Percentiles rank a stretch among this genome's conserved stretches.
Evolutionary conservation across 129 eudicot genomes (phyloP).

Genomic region (Arctium minus): DNA sequence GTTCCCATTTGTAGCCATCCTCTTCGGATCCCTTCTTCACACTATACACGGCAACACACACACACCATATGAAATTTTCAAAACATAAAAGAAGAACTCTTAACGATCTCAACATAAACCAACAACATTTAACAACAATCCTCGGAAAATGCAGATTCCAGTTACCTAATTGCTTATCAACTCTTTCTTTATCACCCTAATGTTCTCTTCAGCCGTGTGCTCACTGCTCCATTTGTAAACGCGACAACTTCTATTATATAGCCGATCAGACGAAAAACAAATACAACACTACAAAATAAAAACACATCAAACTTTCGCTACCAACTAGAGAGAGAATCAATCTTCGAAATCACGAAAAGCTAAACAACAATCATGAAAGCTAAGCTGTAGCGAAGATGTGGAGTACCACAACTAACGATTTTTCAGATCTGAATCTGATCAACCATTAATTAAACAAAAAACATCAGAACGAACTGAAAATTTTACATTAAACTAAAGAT

Average conservation of each 20-base stretch:
- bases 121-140: not conserved
- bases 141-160: not conserved
- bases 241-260: slow-evolving; percentile 11
- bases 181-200: not conserved
- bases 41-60: slow-evolving; percentile 9
- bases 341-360: slow-evolving; percentile 29
- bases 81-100: not conserved
- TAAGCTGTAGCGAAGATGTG: not conserved
- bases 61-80: not conserved
- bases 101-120: not conserved
- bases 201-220: not conserved
- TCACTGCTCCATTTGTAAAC: not conserved
- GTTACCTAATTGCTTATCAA: slow-evolving; percentile 3
- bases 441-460: not conserved
- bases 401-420: slow-evolving; percentile 15
- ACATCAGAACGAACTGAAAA: not conserved
- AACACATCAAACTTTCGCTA: slow-evolving; percentile 5
- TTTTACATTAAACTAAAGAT: not conserved
- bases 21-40: slow-evolving; percentile 7
- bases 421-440: slow-evolving; percentile 36
- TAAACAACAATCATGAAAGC: slow-evolving; percentile 18
- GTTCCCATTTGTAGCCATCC: slow-evolving; percentile 47
- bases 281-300: not conserved
- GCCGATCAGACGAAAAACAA: slow-evolving; percentile 1
- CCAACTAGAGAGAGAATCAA: slow-evolving; percentile 8